Evolutionary conservation across 1,284 basidiomycete genomes (phyloP).

Genomic region (Cystobasidium sp.): DNA sequence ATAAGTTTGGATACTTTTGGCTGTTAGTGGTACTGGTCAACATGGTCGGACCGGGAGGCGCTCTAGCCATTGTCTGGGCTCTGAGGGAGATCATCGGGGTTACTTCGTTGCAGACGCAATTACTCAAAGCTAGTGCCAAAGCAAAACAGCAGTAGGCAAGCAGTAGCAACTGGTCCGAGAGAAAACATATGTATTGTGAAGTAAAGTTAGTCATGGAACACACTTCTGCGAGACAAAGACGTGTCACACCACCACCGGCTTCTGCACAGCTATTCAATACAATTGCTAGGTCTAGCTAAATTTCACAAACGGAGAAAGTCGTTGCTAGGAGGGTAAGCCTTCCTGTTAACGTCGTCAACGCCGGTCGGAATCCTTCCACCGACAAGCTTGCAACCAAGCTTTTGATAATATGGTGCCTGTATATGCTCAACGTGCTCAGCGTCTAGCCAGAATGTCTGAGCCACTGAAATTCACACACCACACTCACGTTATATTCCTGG

Average conservation of each 20-base stretch:
- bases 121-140: background rate
- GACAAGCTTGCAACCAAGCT: slow-evolving; percentile 13
- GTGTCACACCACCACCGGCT: too few relatives aligned
- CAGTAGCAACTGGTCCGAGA: background rate
- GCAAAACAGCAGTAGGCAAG: background rate
- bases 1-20: slow-evolving; percentile 26
- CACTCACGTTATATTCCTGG: background rate
- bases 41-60: slow-evolving; percentile 27
- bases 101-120: background rate
- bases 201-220: background rate
- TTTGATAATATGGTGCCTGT: slow-evolving; percentile 7
- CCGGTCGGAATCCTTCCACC: background rate
- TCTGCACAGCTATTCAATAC: too few relatives aligned
- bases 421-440: background rate
- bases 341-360: background rate
- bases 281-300: background rate
- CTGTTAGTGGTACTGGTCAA: slow-evolving; percentile 4
- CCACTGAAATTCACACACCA: background rate
- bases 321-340: slow-evolving; percentile 7
- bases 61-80: slow-evolving; percentile 33
- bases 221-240: too few relatives aligned
- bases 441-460: background rate
- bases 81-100: slow-evolving; percentile 34
- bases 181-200: background rate
- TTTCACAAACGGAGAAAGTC: background rate